Base-by-base conservation (phyloP, 2,329 filamentous ascomycete genomes). In the Aquanectria penicillioides region DNA sequence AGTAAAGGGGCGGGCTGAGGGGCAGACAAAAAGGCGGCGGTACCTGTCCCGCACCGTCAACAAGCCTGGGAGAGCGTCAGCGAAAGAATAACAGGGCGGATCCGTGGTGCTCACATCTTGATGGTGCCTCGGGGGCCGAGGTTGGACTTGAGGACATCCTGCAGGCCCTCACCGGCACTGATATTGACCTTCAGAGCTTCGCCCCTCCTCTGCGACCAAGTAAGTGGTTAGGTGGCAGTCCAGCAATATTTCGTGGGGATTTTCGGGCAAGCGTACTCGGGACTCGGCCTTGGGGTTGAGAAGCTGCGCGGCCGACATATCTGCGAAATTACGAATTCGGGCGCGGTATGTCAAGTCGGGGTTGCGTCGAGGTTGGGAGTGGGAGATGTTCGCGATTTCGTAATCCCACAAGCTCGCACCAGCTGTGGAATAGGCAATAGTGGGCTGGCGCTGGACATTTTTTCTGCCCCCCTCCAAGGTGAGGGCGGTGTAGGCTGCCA, bases 201-300 rank as follows among this genome's bases (percentile, higher is more conserved):
- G 78, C 93, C 95, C 84, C 95, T 89, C 84, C 95, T 89, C 93
- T 97, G 68, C 67, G 57, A 66, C 51, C 57, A 59, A 63, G 61
- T 57, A 59, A 63, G 62, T 53, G 62, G 62, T 68, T 71, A 69
- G 68, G 67, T 69, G 59, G 61, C 55, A 58, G 55, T 49, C 52
- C 55, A 50, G 28, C 55, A 43, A 60, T 18, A 61, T 59, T 64
- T 62, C 48, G 58, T 54, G 51, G 61, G 49, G 43, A 64, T n/a
- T n/a, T 59, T 63, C 61, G 17, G 37, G 62, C 58, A 66, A 62
- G 82, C 91, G 72, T 84, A 96, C 93, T 81, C 95, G 89, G 72
- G 94, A 97, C 83, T 99, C 95, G 74, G 95, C 95, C 85, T 99
- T 99, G 63, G 95, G 95, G 80, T 99, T 99, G 68, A 99, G 90